Base-by-base conservation (phyloP, 495 filamentous ascomycete genomes). In the Aspergillus avenaceus region DNA sequence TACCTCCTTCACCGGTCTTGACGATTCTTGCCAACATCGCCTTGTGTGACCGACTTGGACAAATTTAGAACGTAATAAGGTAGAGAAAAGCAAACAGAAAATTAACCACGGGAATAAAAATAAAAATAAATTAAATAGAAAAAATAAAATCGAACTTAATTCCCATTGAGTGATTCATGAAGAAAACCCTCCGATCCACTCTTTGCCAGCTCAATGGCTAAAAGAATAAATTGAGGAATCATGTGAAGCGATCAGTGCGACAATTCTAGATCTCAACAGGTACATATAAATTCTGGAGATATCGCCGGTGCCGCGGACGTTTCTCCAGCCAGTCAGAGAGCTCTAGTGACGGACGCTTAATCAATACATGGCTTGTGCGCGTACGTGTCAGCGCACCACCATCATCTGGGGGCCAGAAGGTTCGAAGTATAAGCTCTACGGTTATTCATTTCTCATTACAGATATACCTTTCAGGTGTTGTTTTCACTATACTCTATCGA, bases 191-290 rank as follows among this genome's bases (percentile, higher is more conserved):
- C 41, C 16, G 18, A 26, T 45, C 13, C 19, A 1, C 13, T 38
- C 22, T 19, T 38, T 21, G 5, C 18, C 31, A 5, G 31, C 18
- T 5, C 31, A 16, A 36, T 13, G 31, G 31, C 22, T 38, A 14
- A 38, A 13, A 23, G 37, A 40, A 45, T n/a, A 52, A 45, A 52
- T 24, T n/a, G n/a, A n/a, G 31, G n/a, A 42, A 38, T 18, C 56
- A 59, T 55, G 52, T 59, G 52, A 59, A 54, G 52, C 24, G 56
- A 59, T 55, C 56, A 46, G 41, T 52, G 56, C 56, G 36, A 37
- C 11, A 24, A 49, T 54, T 59, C 56, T 59, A 59, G 56, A 59
- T 54, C 56, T 48, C 42, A 23, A 50, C 41, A 49, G 50, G 47
- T 41, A 49, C 41, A n/a, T 41, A 38, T 29, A 45, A 16, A 43